These are phyloP conservation scores for Cytospora mali DNA, from an alignment of 2,329 filamentous ascomycete genomes.

Conservation along the genomic window DNA sequence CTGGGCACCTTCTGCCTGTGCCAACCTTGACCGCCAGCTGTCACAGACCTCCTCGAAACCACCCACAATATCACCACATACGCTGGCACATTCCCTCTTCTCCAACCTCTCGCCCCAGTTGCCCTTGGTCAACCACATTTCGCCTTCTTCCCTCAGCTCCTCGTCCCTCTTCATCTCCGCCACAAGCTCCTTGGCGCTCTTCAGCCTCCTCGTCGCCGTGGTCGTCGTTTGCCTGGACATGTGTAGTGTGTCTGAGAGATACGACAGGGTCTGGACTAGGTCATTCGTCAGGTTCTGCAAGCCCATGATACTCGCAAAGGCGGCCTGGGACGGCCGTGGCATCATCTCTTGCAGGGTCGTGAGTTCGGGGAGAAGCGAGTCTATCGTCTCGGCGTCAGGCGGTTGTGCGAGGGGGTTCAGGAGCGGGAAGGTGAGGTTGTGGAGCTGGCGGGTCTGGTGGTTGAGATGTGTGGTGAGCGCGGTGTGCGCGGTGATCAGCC, in stretches of 20 bases:
- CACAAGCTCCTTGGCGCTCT: slow-evolving; percentile 81
- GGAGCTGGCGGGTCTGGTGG: slow-evolving; percentile 75
- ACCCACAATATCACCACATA: slow-evolving; percentile 84
- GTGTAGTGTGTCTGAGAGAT: slow-evolving; percentile 87
- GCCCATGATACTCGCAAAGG: slow-evolving; percentile 66
- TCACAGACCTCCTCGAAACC: slow-evolving; percentile 93
- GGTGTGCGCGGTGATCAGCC: slow-evolving; percentile 74
- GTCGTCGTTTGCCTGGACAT: slow-evolving; percentile 90
- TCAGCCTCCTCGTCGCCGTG: slow-evolving; percentile 76
- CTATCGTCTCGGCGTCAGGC: slow-evolving; percentile 65
- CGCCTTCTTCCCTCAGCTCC: slow-evolving; percentile 79
- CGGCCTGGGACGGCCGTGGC: slow-evolving; percentile 64
- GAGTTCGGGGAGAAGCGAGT: slow-evolving; percentile 70
- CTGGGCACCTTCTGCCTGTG: slow-evolving; percentile 57
- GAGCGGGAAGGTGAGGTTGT: slow-evolving; percentile 71
- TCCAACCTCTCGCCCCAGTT: slow-evolving; percentile 80
- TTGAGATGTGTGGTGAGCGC: slow-evolving; percentile 73
- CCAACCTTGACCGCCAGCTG: slow-evolving; percentile 76
- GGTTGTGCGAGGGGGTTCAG: slow-evolving; percentile 69
- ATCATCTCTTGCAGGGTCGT: slow-evolving; percentile 66
- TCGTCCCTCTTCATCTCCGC: slow-evolving; percentile 82
- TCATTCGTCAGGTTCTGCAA: slow-evolving; percentile 73
- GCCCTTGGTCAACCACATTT: slow-evolving; percentile 77
- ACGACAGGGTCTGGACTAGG: slow-evolving; percentile 77
- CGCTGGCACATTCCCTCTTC: slow-evolving; percentile 77